Conservation (phyloP, 495 filamentous ascomycete species). For the Trichoderma parareesei region DNA sequence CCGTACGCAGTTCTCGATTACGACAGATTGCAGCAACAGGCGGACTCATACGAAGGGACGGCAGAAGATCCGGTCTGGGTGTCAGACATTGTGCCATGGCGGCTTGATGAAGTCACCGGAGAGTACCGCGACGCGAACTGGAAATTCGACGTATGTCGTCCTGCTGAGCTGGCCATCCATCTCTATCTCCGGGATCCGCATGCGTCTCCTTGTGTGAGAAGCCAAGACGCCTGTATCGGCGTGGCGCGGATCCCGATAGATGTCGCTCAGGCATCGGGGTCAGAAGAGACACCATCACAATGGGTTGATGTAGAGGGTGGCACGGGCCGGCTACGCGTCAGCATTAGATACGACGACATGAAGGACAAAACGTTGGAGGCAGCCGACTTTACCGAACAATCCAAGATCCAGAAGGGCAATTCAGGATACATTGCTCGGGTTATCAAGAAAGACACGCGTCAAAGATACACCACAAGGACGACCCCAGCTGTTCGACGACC, state of each 20-base stretch:
- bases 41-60: not conserved
- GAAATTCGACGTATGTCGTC: not conserved
- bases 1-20: not conserved
- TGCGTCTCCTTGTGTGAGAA: not conserved
- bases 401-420: no score
- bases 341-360: not conserved
- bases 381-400: not conserved
- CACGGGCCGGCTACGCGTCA: not conserved
- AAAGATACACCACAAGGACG: not conserved
- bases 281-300: not conserved
- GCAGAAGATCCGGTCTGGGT: not conserved
- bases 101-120: not conserved
- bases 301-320: not conserved
- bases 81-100: not conserved
- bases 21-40: not conserved
- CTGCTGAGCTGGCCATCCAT: not conserved
- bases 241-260: not conserved
- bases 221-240: not conserved
- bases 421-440: not conserved
- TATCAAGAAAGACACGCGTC: not conserved
- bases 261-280: not conserved
- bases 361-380: not conserved
- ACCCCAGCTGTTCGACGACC: not conserved
- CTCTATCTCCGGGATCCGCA: not conserved
- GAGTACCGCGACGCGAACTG: not conserved